phyloP scores from a whole-genome alignment of 139 green algal genomes.

The Coelastrella sp. region DNA sequence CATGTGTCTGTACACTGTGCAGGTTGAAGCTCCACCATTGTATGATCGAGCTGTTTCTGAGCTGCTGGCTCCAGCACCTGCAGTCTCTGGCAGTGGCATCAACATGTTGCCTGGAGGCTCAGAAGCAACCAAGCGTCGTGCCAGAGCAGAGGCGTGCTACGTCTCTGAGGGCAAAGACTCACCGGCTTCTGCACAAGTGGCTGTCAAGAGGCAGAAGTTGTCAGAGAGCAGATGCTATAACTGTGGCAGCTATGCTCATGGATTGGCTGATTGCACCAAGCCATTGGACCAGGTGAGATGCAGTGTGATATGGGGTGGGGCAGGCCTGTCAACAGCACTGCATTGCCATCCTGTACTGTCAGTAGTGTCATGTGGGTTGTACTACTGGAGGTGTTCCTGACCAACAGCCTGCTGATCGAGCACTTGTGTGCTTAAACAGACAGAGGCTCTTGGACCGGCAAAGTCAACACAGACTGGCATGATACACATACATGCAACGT shows the following conservation, averaged over 20 bases:
- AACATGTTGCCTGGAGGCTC: slow-evolving; percentile 11
- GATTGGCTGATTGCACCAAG: neutral
- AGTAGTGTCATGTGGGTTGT: too few relatives aligned
- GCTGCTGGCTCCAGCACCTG: slow-evolving; percentile 20
- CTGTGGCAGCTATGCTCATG: slow-evolving; percentile 41
- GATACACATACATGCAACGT: too few relatives aligned
- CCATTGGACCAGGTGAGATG: slow-evolving; percentile 7
- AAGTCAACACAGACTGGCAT: too few relatives aligned
- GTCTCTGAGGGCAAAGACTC: neutral
- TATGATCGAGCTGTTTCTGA: slow-evolving; percentile 18
- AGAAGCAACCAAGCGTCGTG: neutral
- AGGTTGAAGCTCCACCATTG: slow-evolving; percentile 10
- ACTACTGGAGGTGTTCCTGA: too few relatives aligned
- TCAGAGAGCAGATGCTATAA: slow-evolving; percentile 28
- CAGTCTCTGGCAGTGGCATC: slow-evolving; percentile 14
- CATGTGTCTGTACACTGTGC: too few relatives aligned
- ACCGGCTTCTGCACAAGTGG: neutral
- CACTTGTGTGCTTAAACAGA: too few relatives aligned
- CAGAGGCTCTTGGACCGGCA: too few relatives aligned
- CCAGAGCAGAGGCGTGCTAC: slow-evolving; percentile 4
- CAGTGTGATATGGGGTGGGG: too few relatives aligned
- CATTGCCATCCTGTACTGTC: too few relatives aligned
- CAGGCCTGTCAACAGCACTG: too few relatives aligned
- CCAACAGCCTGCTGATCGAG: too few relatives aligned
- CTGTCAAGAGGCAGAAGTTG: slow-evolving; percentile 18